Base-by-base conservation (phyloP, 2,329 filamentous ascomycete species). In the Neonectria neomacrospora region DNA sequence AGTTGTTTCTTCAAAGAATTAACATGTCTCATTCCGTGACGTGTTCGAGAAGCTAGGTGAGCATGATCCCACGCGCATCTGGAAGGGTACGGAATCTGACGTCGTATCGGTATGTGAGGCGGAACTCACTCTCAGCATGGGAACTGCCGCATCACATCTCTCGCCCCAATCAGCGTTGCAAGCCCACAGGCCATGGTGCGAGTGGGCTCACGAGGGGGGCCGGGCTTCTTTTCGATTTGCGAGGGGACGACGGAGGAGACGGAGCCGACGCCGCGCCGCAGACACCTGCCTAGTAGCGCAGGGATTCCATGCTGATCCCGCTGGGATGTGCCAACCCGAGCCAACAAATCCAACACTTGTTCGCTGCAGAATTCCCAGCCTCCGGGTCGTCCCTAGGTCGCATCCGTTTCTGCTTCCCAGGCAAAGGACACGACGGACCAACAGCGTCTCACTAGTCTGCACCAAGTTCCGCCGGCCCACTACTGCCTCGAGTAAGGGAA, bases 361-460 rank as follows among this genome's bases (percentile, higher is more conserved):
- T 68, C 58, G 67, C 66, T 69, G 66, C 66, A 69, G 60, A 59
- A 59, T 64, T 68, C 63, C 66, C 58, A 71, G 54, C 66, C 70
- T 68, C 70, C 55, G 70, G 65, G 58, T 63, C 65, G 67, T 64
- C 65, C 70, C 68, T 71, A 59, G 70, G 54, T 64, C 58, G 62
- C 44, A 66, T 63, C 60, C 57, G 56, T 58, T 37, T 56, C 45
- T 58, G 41, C 61, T 71, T 58, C 66, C 67, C 64, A 60, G 41
- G 45, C 47, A n/a, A 52, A 64, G 26, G 52, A 44, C 14, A 47
- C 55, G 45, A 20, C 48, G 67, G 69, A 66, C 70, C 70, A 71
- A 71, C 70, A 69, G 61, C 62, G 66, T 56, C 56, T 56, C 59
- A 52, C 64, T 54, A 63, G 30, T 54, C 45, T 53, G 63, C 63